Evolutionary conservation across 352 stramenopile genomes (phyloP).

Genomic region (Pythium phragmiticola): DNA sequence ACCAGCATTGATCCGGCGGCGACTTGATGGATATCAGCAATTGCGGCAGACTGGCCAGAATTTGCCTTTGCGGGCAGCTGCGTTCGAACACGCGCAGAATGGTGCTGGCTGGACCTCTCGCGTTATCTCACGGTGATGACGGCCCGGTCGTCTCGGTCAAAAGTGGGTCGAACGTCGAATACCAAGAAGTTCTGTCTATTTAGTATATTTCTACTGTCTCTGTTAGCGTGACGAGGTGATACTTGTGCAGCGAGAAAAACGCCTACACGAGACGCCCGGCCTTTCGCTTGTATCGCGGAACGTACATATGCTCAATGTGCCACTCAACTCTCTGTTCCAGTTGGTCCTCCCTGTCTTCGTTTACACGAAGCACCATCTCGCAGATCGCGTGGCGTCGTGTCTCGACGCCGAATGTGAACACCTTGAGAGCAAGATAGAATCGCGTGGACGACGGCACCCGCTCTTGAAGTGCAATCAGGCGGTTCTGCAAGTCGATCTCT

Average conservation of each 20-base stretch:
- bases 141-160: no score
- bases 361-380: background rate
- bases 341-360: background rate
- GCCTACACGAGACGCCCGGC: background rate
- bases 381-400: constrained; percentile 5
- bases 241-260: no score
- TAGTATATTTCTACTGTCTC: no score
- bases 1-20: no score
- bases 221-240: no score
- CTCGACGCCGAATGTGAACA: background rate
- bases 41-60: background rate
- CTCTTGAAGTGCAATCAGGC: background rate
- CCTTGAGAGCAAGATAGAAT: background rate
- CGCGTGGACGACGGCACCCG: background rate
- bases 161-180: no score
- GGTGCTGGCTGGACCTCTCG: constrained; percentile 1
- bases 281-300: background rate
- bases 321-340: background rate
- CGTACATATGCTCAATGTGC: background rate
- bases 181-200: no score
- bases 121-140: background rate
- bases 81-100: constrained; percentile 10
- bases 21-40: no score
- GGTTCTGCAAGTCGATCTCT: constrained; percentile 4
- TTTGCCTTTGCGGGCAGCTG: constrained; percentile 2